phyloP scores from a whole-genome alignment of 2,329 filamentous ascomycete genomes.

The Xylaria sp. region DNA sequence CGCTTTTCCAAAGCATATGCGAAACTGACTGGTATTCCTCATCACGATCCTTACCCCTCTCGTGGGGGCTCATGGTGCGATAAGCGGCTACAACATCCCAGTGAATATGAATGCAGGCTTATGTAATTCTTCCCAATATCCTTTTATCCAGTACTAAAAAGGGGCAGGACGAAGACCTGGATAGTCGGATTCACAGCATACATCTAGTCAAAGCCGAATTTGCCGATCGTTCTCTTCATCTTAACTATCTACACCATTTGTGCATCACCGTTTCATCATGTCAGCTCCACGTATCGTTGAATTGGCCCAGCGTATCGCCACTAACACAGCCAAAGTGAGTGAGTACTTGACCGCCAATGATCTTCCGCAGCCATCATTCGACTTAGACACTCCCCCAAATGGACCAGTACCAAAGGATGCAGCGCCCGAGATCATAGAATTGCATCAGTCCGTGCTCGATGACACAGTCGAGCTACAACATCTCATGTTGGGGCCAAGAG shows the following conservation, averaged over 20 bases:
- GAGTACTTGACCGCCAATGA: conserved; percentile 36
- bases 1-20: no score
- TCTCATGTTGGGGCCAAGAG: conserved; percentile 39
- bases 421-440: conserved; percentile 23
- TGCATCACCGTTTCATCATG: conserved; percentile 14
- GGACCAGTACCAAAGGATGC: conserved; percentile 18
- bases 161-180: no score
- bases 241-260: background rate
- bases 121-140: no score
- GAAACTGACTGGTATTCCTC: no score
- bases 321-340: conserved; percentile 38
- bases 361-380: conserved; percentile 40
- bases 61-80: no score
- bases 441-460: conserved; percentile 33
- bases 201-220: no score
- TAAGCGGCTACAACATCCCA: no score
- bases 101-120: no score
- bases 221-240: background rate
- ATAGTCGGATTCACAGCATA: no score
- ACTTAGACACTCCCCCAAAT: conserved; percentile 28
- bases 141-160: no score
- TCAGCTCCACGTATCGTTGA: conserved; percentile 28
- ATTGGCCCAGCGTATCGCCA: conserved; percentile 32
- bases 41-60: no score
- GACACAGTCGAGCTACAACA: conserved; percentile 37